Percentiles rank a stretch among this genome's conserved stretches.
phyloP scores from a whole-genome alignment of 2,329 filamentous ascomycete species.

The Claviceps africana region DNA sequence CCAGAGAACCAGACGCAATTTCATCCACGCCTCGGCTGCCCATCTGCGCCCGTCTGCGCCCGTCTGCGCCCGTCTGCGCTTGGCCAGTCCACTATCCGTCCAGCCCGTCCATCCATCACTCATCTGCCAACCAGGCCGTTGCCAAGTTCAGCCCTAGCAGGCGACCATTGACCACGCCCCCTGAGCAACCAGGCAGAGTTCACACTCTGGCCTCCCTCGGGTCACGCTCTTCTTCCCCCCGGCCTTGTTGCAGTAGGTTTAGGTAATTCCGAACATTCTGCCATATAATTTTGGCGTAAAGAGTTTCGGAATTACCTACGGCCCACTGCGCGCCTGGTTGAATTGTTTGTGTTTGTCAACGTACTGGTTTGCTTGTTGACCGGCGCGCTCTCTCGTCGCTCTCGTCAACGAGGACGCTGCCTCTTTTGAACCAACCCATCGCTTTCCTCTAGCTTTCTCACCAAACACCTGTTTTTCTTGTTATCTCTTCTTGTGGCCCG shows the following conservation, averaged over 20 bases:
- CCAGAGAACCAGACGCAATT: conserved; percentile 1
- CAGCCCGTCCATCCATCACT: not conserved
- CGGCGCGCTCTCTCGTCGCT: not conserved
- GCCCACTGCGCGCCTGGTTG: not conserved
- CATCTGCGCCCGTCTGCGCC: too few relatives aligned
- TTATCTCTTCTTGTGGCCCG: not conserved
- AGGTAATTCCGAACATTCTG: too few relatives aligned
- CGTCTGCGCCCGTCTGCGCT: not conserved
- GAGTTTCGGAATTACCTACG: too few relatives aligned
- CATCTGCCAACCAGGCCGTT: conserved; percentile 3
- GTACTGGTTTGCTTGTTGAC: conserved; percentile 1
- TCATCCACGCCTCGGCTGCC: not conserved
- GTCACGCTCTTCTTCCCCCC: not conserved
- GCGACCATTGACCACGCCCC: conserved; percentile 1
- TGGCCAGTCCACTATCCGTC: too few relatives aligned
- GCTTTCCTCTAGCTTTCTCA: not conserved
- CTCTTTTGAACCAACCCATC: not conserved
- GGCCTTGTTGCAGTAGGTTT: not conserved
- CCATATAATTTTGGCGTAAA: too few relatives aligned
- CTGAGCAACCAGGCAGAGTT: not conserved
- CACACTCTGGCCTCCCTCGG: conserved; percentile 5
- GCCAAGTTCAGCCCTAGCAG: conserved; percentile 2
- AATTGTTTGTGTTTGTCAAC: conserved; percentile 1
- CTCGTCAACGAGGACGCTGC: not conserved
- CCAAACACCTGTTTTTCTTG: not conserved